A percentile compares a stretch with the other conserved stretches of the same genome.
Evolutionary conservation across 2,329 filamentous ascomycete genomes (phyloP).

Genomic region (Amesomyces nigricolor): DNA sequence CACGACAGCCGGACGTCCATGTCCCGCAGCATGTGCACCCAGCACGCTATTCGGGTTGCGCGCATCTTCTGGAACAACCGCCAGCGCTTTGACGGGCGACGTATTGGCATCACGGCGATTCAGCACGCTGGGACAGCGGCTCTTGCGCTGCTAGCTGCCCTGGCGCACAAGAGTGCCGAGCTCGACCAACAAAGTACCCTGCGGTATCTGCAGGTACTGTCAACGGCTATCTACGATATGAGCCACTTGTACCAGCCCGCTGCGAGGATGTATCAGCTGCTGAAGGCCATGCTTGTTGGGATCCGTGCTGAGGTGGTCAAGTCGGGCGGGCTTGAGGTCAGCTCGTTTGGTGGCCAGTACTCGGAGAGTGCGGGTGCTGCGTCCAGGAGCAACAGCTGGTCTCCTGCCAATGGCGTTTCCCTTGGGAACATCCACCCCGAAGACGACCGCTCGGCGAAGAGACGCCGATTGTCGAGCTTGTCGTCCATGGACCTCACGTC

Average conservation of each 20-base stretch:
- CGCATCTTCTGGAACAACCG: constrained; percentile 52
- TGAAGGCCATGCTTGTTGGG: constrained; percentile 48
- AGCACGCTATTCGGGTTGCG: constrained; percentile 48
- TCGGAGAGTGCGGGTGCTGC: not conserved
- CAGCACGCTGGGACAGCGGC: constrained; percentile 52
- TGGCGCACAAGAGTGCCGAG: constrained; percentile 35
- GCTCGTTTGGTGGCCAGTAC: constrained; percentile 15
- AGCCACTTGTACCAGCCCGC: constrained; percentile 48
- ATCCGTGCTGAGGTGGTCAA: constrained; percentile 34
- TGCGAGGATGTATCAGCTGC: constrained; percentile 46
- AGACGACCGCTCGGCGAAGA: constrained; percentile 16
- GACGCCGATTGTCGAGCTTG: constrained; percentile 19
- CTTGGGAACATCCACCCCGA: not conserved
- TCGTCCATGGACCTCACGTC: constrained; percentile 10
- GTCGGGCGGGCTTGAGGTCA: constrained; percentile 15
- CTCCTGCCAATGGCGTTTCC: not conserved
- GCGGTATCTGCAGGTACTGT: constrained; percentile 48
- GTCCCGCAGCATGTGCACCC: constrained; percentile 48
- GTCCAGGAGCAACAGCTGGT: constrained; percentile 18
- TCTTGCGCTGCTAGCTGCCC: constrained; percentile 47
- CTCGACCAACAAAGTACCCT: constrained; percentile 36
- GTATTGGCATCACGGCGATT: constrained; percentile 45
- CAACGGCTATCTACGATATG: constrained; percentile 48
- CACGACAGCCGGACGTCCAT: constrained; percentile 31
- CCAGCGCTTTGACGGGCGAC: constrained; percentile 45